These are phyloP conservation scores for Teratosphaeria pseudoeucalypti DNA, from an alignment of 2,329 filamentous ascomycete genomes.

Conservation along the genomic window DNA sequence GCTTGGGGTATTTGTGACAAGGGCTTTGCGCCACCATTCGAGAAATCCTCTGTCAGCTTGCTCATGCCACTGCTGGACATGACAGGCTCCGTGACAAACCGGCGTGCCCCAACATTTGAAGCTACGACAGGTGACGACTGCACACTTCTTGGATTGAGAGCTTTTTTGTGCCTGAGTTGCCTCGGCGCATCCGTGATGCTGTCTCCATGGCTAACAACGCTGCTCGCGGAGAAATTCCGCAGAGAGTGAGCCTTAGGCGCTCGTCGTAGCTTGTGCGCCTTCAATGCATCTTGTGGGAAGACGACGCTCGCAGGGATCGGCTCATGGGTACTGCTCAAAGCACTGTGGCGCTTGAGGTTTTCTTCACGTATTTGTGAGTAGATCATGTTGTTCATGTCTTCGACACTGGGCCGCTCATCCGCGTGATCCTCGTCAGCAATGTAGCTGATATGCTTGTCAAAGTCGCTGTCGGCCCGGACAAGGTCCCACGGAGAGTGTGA, in stretches of 20 bases:
- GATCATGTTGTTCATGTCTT: slow-evolving; percentile 11
- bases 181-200: slow-evolving; percentile 9
- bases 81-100: not conserved
- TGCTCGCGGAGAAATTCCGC: slow-evolving; percentile 10
- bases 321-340: slow-evolving; percentile 12
- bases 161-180: slow-evolving; percentile 5
- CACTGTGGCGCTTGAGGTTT: slow-evolving; percentile 21
- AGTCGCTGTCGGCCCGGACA: slow-evolving; percentile 1
- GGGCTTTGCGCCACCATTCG: not conserved
- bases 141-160: not conserved
- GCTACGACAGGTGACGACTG: not conserved
- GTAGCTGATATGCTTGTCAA: slow-evolving; percentile 7
- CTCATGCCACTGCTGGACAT: not conserved
- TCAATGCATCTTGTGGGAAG: slow-evolving; percentile 6
- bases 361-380: slow-evolving; percentile 16
- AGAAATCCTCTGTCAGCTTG: not conserved
- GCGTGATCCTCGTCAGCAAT: slow-evolving; percentile 1
- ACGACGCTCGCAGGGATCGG: slow-evolving; percentile 8
- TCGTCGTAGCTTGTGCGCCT: slow-evolving; percentile 13
- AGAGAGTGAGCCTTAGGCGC: slow-evolving; percentile 15
- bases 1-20: not conserved
- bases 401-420: slow-evolving; percentile 2
- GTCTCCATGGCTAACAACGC: slow-evolving; percentile 7
- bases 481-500: slow-evolving; percentile 1
- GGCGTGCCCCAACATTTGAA: not conserved